phyloP scores from a whole-genome alignment of 78 protist species.

The Dictyostelium intermedium region DNA sequence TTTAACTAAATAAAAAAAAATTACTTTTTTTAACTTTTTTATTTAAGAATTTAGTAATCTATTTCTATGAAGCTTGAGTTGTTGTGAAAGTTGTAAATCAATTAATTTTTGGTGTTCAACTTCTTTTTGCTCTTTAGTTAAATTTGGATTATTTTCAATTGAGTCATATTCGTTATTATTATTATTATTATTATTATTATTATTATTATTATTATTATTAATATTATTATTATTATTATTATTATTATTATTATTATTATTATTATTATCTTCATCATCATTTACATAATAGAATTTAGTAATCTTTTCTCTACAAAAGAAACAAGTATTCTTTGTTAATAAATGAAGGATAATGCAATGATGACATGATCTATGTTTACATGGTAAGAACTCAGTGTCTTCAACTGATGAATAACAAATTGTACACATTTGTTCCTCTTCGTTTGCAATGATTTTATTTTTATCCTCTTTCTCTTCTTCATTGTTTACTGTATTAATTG shows the following conservation, averaged over 20 bases:
- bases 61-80: neutral
- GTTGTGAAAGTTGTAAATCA: neutral
- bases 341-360: constrained; percentile 21
- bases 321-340: neutral
- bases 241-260: neutral
- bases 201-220: neutral
- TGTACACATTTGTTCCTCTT: neutral
- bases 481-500: neutral
- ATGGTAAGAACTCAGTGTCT: constrained; percentile 8
- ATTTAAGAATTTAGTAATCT: neutral
- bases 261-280: neutral
- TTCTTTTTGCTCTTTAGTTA: neutral
- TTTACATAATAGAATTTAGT: neutral
- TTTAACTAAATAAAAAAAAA: no score
- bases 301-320: constrained; percentile 11
- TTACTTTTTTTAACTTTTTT: no score
- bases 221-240: neutral
- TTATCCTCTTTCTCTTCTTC: neutral
- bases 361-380: constrained; percentile 27
- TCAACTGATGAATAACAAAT: neutral
- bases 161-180: neutral
- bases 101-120: neutral
- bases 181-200: neutral
- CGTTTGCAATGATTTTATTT: neutral
- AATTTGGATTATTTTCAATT: neutral